Percentiles rank a stretch among this genome's conserved stretches.
phyloP scores from a whole-genome alignment of 2,329 filamentous ascomycete species.

The Neopestalotiopsis clavispora region DNA sequence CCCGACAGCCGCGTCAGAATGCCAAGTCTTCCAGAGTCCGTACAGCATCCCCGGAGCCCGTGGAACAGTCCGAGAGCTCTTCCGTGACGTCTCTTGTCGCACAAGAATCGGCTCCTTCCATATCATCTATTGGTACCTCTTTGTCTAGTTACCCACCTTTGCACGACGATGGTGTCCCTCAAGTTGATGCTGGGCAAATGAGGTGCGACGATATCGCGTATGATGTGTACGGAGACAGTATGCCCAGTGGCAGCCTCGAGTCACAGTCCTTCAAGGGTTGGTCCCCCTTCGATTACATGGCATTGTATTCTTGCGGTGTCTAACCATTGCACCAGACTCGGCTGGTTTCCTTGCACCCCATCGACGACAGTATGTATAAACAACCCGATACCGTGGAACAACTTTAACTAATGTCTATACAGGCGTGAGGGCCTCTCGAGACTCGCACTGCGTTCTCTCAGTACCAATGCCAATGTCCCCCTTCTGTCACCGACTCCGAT shows the following conservation, averaged over 20 bases:
- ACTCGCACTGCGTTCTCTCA: conserved; percentile 41
- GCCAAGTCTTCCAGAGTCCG: neutral
- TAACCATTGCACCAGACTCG: conserved; percentile 28
- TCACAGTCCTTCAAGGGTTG: conserved; percentile 32
- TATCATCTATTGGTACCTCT: neutral
- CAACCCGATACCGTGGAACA: neutral
- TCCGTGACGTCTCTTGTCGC: neutral
- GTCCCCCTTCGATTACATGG: conserved; percentile 21
- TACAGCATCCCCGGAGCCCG: neutral
- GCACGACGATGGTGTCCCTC: neutral
- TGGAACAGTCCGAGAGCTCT: neutral
- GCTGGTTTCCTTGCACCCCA: conserved; percentile 20
- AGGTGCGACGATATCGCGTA: neutral
- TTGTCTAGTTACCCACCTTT: neutral
- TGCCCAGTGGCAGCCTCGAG: conserved; percentile 22
- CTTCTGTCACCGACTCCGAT: conserved; percentile 33
- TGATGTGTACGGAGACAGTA: conserved; percentile 23
- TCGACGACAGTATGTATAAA: conserved; percentile 22
- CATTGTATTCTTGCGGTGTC: conserved; percentile 22
- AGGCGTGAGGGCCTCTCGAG: conserved; percentile 32
- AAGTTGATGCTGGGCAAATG: neutral
- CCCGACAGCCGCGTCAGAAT: neutral
- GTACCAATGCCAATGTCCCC: conserved; percentile 44
- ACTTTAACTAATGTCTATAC: conserved; percentile 31
- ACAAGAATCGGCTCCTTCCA: neutral